These are phyloP conservation scores for Chiua sp. DNA, from an alignment of 1,284 basidiomycete genomes.

Conservation along the genomic window DNA sequence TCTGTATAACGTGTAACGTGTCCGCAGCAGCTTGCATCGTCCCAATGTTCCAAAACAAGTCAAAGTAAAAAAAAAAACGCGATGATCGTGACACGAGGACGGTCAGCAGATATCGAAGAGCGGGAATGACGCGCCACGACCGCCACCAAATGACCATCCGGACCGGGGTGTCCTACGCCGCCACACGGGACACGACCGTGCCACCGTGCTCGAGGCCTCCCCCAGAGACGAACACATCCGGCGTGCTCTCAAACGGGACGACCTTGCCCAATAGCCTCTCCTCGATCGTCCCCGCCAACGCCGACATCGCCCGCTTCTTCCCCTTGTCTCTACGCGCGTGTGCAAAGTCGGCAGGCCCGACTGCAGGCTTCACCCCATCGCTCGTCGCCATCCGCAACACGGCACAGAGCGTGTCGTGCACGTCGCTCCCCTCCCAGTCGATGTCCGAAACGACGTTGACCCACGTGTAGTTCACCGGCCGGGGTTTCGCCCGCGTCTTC, in stretches of 20 bases:
- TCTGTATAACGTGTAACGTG: constrained; percentile 13
- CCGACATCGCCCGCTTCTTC: constrained; percentile 20
- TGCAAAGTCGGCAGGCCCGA: constrained; percentile 35
- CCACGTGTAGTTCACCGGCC: constrained; percentile 71
- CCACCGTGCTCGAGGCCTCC: constrained; percentile 36
- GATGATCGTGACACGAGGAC: background rate
- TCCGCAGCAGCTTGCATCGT: constrained; percentile 16
- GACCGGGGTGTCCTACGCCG: constrained; percentile 19
- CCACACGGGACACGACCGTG: constrained; percentile 38
- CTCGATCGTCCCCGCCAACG: constrained; percentile 26
- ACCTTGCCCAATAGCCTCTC: constrained; percentile 31
- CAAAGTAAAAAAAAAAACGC: background rate
- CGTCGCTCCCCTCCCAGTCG: constrained; percentile 79
- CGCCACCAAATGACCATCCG: background rate
- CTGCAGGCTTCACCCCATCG: constrained; percentile 48
- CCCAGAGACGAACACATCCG: constrained; percentile 40
- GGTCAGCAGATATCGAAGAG: background rate
- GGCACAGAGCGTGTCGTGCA: constrained; percentile 65
- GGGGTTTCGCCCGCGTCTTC: constrained; percentile 36
- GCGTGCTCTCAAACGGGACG: constrained; percentile 48
- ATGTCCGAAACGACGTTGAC: constrained; percentile 74
- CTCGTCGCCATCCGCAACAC: constrained; percentile 57
- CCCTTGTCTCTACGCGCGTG: constrained; percentile 26
- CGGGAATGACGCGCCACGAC: background rate
- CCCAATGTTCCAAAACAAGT: background rate